Evolutionary conservation across 2,329 filamentous ascomycete species (phyloP), one percentile per base, ranked within the genome.

Genomic region (Trichophyton verrucosum): DNA sequence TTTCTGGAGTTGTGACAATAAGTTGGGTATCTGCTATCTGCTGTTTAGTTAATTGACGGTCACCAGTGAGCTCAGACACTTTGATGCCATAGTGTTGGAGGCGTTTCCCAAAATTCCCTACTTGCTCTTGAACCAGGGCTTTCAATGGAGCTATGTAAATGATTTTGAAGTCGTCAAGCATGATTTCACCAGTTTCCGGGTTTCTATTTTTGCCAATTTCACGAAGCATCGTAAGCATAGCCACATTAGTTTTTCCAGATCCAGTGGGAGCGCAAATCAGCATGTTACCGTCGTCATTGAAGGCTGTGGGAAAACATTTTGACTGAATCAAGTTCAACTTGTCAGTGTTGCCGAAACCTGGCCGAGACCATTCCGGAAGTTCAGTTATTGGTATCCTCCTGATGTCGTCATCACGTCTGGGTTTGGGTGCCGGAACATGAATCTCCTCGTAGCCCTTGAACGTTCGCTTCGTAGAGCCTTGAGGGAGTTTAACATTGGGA

Each of bases 361-460:
- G 76, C 61, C 86, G 86, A 13, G 94, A 88, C 94, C 94, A 99
- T 66, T 95, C 89, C 9, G 94, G 95, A 74, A 99, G 83, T 57
- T 94, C 88, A 7, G 87, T 84, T 27, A 95, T 87, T 6, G 91
- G 89, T 62, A 96, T 87, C 61, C 91, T 84, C 20, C 75, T 73
- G 69, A 96, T 91, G 64, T 84, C 85, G 1, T 89, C 84, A 64
- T 95, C 90, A 65, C 82, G 86, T 64, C 88, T 90, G 67, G 89
- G 87, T 77, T 96, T 96, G 0, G 95, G 95, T 3, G 90, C 84
- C 6, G 94, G 94, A 3, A 99, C 91, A 71, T 99, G 94, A 62
- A 97, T 96, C 71, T 99, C 94, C 74, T 99, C 94, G 67, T 97
- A 99, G 38, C 94, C 94, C 74, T 99, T 99, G 77, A 96, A 96